These are phyloP conservation scores for Firmiana major DNA, from an alignment of 345 rosid genomes.

Conservation along the genomic window DNA sequence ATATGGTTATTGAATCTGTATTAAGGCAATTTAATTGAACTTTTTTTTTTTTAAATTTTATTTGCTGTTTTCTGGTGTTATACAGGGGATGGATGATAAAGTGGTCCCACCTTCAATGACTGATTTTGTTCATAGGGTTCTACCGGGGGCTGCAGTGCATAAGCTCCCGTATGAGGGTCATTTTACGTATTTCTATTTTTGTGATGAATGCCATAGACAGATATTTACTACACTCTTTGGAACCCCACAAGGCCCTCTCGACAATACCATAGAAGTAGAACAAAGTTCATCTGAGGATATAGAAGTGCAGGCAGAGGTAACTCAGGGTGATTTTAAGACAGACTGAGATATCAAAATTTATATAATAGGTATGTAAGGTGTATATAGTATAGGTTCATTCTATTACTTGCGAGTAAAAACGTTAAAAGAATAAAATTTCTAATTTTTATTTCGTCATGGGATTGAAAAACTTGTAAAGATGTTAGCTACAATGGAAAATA, in stretches of 20 bases:
- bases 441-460: not conserved
- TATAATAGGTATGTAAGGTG: not conserved
- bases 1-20: not conserved
- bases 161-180: constrained; percentile 75
- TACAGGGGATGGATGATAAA: constrained; percentile 66
- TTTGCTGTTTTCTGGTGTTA: not conserved
- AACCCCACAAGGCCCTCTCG: constrained; percentile 52
- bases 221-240: constrained; percentile 63
- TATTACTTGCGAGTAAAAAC: constrained; percentile 2
- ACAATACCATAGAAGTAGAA: constrained; percentile 20
- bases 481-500: not conserved
- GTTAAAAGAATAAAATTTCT: not conserved
- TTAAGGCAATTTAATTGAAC: not conserved
- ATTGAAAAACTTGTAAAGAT: not conserved
- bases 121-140: constrained; percentile 61
- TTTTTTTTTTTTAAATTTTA: not conserved
- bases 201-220: constrained; percentile 72
- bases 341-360: not conserved
- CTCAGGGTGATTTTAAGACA: not conserved
- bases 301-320: constrained; percentile 20
- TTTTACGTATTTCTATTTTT: constrained; percentile 55
- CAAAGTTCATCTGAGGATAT: constrained; percentile 21
- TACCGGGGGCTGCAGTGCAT: constrained; percentile 68
- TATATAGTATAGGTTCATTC: not conserved
- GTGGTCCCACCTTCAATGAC: constrained; percentile 71